A percentile compares a stretch with the other conserved stretches of the same genome.
phyloP scores from a whole-genome alignment of 306 rosid genomes.

The Spatholobus suberectus region DNA sequence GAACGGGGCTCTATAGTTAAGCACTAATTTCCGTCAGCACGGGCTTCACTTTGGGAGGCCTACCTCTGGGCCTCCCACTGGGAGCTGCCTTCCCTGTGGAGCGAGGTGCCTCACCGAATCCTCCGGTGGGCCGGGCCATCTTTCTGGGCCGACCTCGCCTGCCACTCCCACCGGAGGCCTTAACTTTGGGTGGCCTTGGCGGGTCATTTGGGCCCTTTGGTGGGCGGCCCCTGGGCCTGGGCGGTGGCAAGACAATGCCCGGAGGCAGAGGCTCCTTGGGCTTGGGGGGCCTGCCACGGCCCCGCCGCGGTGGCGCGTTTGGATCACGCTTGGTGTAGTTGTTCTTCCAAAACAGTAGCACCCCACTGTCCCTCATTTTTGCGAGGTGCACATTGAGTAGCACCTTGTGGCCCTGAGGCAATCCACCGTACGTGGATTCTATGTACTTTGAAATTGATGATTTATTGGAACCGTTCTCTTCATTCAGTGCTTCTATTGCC shows the following conservation, averaged over 20 bases:
- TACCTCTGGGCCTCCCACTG: slow-evolving; percentile 63
- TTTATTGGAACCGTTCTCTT: slow-evolving; percentile 72
- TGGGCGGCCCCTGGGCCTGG: slow-evolving; percentile 68
- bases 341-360: slow-evolving; percentile 73
- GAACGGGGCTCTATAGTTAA: slow-evolving; percentile 38
- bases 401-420: slow-evolving; percentile 71
- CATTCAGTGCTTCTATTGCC: slow-evolving; percentile 66
- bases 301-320: slow-evolving; percentile 70
- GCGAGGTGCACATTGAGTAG: slow-evolving; percentile 69
- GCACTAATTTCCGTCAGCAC: slow-evolving; percentile 54
- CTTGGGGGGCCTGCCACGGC: slow-evolving; percentile 86
- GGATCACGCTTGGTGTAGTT: slow-evolving; percentile 70
- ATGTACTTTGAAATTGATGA: slow-evolving; percentile 78
- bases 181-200: slow-evolving; percentile 48
- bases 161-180: slow-evolving; percentile 46
- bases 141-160: slow-evolving; percentile 86
- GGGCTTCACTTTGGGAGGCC: slow-evolving; percentile 78
- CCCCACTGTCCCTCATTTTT: slow-evolving; percentile 69
- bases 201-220: slow-evolving; percentile 68
- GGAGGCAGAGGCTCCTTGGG: slow-evolving; percentile 41
- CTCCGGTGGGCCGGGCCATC: slow-evolving; percentile 51
- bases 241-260: neutral
- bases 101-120: neutral
- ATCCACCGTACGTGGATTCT: slow-evolving; percentile 70
- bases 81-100: neutral